These are phyloP conservation scores for Jasminum sambac DNA, from an alignment of 257 asterid genomes.

Conservation along the genomic window DNA sequence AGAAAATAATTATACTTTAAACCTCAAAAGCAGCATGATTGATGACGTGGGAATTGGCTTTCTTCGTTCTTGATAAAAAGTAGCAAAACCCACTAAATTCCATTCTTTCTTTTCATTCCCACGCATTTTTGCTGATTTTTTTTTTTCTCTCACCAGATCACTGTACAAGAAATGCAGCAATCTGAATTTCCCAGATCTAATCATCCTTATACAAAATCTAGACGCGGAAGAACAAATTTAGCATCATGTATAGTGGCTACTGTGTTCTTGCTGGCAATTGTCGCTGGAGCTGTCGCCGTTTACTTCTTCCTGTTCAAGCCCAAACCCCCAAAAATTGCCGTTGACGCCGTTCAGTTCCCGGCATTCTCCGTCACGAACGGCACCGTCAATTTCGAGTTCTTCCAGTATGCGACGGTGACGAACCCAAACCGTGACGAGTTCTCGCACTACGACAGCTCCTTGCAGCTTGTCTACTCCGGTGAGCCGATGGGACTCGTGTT, in stretches of 20 bases:
- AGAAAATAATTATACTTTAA: neutral
- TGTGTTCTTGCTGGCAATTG: conserved; percentile 57
- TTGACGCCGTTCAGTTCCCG: conserved; percentile 85
- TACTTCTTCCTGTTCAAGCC: conserved; percentile 85
- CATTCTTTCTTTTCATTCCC: neutral
- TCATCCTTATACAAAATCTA: conserved; percentile 30
- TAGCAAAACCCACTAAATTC: conserved; percentile 26
- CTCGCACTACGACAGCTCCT: conserved; percentile 96
- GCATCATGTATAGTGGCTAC: conserved; percentile 88
- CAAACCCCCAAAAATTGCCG: conserved; percentile 72
- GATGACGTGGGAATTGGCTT: conserved; percentile 33
- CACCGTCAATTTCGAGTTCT: conserved; percentile 76
- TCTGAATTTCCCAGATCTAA: conserved; percentile 57
- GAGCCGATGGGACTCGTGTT: conserved; percentile 80
- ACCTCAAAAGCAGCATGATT: conserved; percentile 19
- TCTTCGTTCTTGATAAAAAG: conserved; percentile 25
- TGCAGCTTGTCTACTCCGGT: conserved; percentile 77
- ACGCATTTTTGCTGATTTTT: neutral
- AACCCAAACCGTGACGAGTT: conserved; percentile 91
- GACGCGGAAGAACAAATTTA: conserved; percentile 57
- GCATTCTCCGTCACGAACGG: conserved; percentile 74
- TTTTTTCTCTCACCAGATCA: conserved; percentile 14
- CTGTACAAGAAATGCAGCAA: conserved; percentile 40
- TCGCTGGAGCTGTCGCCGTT: conserved; percentile 59
- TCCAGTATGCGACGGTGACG: conserved; percentile 81